phyloP scores from a whole-genome alignment of 345 rosid genomes.

The Punica granatum region DNA sequence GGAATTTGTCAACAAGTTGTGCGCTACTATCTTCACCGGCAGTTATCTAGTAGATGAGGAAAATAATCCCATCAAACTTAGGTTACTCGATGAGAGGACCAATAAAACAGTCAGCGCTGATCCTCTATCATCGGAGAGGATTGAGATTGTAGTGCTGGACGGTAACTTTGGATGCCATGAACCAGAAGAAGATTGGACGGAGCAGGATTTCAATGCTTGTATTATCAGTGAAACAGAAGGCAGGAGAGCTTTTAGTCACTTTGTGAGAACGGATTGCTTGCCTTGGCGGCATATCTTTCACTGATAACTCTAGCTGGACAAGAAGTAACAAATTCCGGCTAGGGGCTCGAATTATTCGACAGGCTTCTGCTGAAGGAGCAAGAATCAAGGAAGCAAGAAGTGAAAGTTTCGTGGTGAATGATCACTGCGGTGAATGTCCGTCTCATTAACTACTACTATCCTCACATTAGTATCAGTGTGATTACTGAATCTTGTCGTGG shows the following conservation, averaged over 20 bases:
- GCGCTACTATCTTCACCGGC: conserved; percentile 20
- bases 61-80: conserved; percentile 8
- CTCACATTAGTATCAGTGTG: no score
- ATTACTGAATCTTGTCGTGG: no score
- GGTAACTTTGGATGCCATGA: conserved; percentile 20
- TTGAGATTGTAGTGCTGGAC: conserved; percentile 20
- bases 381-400: conserved; percentile 28
- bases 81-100: conserved; percentile 15
- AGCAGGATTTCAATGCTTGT: conserved; percentile 15
- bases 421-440: conserved; percentile 34
- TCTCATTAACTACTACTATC: not conserved
- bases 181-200: conserved; percentile 18
- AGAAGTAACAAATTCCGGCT: conserved; percentile 26
- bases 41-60: conserved; percentile 16
- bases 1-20: conserved; percentile 13
- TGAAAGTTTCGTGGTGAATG: conserved; percentile 26
- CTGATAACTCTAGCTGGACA: conserved; percentile 33
- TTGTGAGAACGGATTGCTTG: conserved; percentile 19
- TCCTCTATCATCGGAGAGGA: conserved; percentile 21
- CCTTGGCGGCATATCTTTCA: conserved; percentile 18
- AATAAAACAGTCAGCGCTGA: conserved; percentile 11
- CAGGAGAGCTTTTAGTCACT: conserved; percentile 18
- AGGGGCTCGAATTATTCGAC: conserved; percentile 22
- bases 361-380: conserved; percentile 7
- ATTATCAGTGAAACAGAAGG: conserved; percentile 24